Percentiles rank a stretch among this genome's conserved stretches.
Evolutionary conservation across 1,284 basidiomycete genomes (phyloP).

Genomic region (Sporisorium graminicola): DNA sequence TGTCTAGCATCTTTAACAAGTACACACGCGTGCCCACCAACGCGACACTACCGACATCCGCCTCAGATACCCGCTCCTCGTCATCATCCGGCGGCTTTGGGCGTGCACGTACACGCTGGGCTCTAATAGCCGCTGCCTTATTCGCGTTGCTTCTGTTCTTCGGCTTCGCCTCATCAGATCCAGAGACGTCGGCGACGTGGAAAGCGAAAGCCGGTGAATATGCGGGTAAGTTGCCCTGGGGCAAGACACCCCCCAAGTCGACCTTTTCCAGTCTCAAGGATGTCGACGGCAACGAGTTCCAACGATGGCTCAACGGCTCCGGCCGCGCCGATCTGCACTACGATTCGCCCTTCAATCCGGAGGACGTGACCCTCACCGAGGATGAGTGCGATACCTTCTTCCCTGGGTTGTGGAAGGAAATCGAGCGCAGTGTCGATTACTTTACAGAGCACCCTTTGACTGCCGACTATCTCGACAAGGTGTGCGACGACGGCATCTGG

Average conservation of each 20-base stretch:
- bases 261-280: conserved; percentile 1
- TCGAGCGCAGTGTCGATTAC: conserved; percentile 56
- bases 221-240: conserved; percentile 25
- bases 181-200: conserved; percentile 4
- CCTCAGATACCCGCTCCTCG: conserved; percentile 20
- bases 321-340: conserved; percentile 44
- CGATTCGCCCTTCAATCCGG: conserved; percentile 61
- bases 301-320: conserved; percentile 50
- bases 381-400: conserved; percentile 66
- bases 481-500: conserved; percentile 63
- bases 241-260: background rate
- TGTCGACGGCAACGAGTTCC: conserved; percentile 39
- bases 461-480: conserved; percentile 57
- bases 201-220: conserved; percentile 51
- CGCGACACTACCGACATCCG: conserved; percentile 18
- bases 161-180: conserved; percentile 30
- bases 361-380: conserved; percentile 62
- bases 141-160: conserved; percentile 43
- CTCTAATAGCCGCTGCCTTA: conserved; percentile 27
- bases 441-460: conserved; percentile 48
- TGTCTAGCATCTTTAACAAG: conserved; percentile 32
- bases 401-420: conserved; percentile 61
- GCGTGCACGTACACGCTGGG: conserved; percentile 51
- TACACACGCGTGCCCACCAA: conserved; percentile 43
- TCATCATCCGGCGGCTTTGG: conserved; percentile 31